phyloP scores from a whole-genome alignment of 495 filamentous ascomycete genomes.

The Bacidia gigantensis region DNA sequence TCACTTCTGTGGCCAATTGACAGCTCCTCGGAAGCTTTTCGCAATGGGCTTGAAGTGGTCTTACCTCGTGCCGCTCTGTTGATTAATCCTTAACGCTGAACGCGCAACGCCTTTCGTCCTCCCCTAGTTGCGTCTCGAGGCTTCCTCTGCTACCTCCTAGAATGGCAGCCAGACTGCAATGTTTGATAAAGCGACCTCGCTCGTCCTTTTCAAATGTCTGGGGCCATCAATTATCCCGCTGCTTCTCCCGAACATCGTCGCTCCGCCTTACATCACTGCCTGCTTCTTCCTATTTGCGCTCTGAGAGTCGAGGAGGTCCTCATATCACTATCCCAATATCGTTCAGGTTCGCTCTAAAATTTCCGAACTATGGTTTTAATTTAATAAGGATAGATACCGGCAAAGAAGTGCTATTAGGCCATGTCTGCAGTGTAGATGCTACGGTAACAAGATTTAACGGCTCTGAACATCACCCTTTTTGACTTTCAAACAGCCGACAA shows the following conservation, averaged over 20 bases:
- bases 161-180: background rate
- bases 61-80: background rate
- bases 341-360: too few species aligned
- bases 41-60: background rate
- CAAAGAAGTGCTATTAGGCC: background rate
- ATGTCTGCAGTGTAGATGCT: slow-evolving; percentile 2
- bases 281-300: background rate
- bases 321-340: too few species aligned
- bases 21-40: background rate
- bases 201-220: background rate
- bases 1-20: background rate
- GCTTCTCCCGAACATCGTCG: background rate
- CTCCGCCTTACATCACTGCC: background rate
- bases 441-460: slow-evolving; percentile 2
- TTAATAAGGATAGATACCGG: too few species aligned
- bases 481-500: slow-evolving; percentile 45
- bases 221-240: background rate
- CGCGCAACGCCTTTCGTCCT: background rate
- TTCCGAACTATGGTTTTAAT: too few species aligned
- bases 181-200: background rate
- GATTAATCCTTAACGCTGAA: background rate
- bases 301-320: background rate
- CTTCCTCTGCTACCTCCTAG: background rate
- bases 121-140: background rate
- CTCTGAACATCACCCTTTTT: background rate